Conservation (phyloP, 2,329 filamentous ascomycete genomes). For the Fusarium sp. region DNA sequence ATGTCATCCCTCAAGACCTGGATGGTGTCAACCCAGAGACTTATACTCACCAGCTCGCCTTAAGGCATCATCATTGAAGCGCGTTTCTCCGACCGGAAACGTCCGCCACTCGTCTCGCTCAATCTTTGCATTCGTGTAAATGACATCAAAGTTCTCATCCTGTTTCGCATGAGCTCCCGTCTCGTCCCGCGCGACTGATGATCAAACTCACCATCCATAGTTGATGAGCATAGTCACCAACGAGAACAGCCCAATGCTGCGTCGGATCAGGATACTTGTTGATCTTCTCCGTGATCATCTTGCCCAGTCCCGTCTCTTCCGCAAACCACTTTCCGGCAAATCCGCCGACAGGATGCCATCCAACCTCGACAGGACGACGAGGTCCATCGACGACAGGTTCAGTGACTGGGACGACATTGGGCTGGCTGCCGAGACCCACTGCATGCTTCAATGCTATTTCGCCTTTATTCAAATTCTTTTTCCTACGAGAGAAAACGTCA, state of each 20-base stretch:
- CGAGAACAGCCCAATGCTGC: slow-evolving; percentile 69
- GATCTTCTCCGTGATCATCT: slow-evolving; percentile 65
- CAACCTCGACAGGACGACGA: slow-evolving; percentile 58
- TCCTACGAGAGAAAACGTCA: slow-evolving; percentile 31
- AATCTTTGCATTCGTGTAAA: slow-evolving; percentile 65
- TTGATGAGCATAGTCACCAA: slow-evolving; percentile 65
- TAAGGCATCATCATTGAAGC: slow-evolving; percentile 65
- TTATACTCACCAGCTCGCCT: slow-evolving; percentile 56
- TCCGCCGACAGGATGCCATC: slow-evolving; percentile 68
- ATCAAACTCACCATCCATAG: slow-evolving; percentile 65
- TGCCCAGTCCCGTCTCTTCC: slow-evolving; percentile 64
- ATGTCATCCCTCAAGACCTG: accelerated
- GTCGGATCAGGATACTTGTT: slow-evolving; percentile 67
- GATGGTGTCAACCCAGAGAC: accelerated
- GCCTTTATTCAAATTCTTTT: slow-evolving; percentile 49
- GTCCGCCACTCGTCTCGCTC: slow-evolving; percentile 60
- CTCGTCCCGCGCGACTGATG: accelerated
- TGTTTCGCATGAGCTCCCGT: slow-evolving; percentile 14
- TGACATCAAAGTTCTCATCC: slow-evolving; percentile 66
- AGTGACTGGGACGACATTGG: slow-evolving; percentile 47
- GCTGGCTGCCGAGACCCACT: slow-evolving; percentile 45
- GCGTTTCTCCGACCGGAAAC: slow-evolving; percentile 62
- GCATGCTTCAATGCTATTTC: slow-evolving; percentile 52
- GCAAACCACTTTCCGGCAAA: slow-evolving; percentile 68
- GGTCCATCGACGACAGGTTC: slow-evolving; percentile 46